Percentiles rank a stretch among this genome's conserved stretches.
Evolutionary conservation across 1,284 basidiomycete genomes (phyloP).

Genomic region (Grifola frondosa): DNA sequence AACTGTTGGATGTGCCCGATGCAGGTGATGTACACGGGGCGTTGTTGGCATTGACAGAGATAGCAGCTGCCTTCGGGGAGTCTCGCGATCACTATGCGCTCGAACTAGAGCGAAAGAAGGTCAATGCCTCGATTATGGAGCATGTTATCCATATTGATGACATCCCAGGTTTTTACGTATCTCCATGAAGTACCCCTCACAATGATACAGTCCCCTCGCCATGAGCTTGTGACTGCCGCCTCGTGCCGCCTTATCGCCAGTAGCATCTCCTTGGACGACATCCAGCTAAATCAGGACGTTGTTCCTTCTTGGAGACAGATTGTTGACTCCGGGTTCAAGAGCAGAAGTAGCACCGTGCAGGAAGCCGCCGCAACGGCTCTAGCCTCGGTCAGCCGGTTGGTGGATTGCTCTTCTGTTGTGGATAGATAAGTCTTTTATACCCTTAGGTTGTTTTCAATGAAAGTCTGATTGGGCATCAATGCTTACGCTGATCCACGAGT

Average conservation of each 20-base stretch:
- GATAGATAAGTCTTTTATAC: conserved; percentile 62
- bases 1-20: conserved; percentile 66
- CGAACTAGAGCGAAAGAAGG: conserved; percentile 40
- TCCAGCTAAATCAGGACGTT: conserved; percentile 40
- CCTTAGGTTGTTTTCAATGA: conserved; percentile 4
- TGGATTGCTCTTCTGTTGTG: conserved; percentile 62
- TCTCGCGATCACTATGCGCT: conserved; percentile 28
- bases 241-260: conserved; percentile 74
- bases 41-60: conserved; percentile 71
- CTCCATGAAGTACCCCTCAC: conserved; percentile 55
- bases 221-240: conserved; percentile 73
- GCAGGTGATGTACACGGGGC: conserved; percentile 78
- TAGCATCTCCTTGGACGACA: conserved; percentile 59
- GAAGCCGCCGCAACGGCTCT: conserved; percentile 70
- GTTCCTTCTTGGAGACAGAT: conserved; percentile 66
- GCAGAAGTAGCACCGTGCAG: conserved; percentile 68
- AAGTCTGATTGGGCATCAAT: too few species aligned
- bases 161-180: conserved; percentile 54
- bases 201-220: conserved; percentile 65
- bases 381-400: conserved; percentile 61
- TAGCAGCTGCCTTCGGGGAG: conserved; percentile 55
- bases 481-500: conserved; percentile 73
- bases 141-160: conserved; percentile 13
- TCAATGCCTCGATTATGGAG: conserved; percentile 22
- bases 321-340: conserved; percentile 73